These are phyloP conservation scores for Dioscorea alata DNA, from an alignment of 106 monocot genomes.

Conservation along the genomic window DNA sequence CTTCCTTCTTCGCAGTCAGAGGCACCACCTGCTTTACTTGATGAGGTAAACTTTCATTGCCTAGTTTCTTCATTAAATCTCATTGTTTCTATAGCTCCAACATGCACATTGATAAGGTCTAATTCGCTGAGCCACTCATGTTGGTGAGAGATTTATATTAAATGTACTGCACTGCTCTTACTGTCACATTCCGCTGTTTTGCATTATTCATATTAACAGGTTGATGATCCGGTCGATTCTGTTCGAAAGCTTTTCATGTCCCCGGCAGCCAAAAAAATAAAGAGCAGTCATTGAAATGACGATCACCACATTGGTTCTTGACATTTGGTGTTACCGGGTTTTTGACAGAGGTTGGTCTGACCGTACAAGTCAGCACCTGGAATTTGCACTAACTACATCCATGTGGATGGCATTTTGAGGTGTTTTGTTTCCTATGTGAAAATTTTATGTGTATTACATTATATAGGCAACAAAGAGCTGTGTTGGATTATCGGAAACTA, in stretches of 20 bases:
- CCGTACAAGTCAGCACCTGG: no score
- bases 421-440: no score
- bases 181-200: background rate
- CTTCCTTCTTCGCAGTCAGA: constrained; percentile 5
- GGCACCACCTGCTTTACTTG: constrained; percentile 21
- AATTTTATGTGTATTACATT: no score
- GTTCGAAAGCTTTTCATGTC: constrained; percentile 68
- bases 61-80: background rate
- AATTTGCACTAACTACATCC: no score
- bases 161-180: background rate
- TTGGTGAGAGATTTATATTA: background rate
- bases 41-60: constrained; percentile 39
- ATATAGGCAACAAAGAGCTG: no score
- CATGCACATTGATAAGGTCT: background rate
- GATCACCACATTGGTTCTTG: background rate
- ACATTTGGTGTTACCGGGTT: background rate
- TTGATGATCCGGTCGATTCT: constrained; percentile 66
- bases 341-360: no score
- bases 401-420: no score
- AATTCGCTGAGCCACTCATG: background rate
- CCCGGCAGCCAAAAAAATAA: constrained; percentile 44
- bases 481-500: no score
- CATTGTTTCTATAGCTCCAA: background rate
- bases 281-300: constrained; percentile 13
- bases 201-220: constrained; percentile 17